Percentiles rank a stretch among this genome's conserved stretches.
Evolutionary conservation across 164 flowering plant species (phyloP).

Genomic region (Malania oleifera): DNA sequence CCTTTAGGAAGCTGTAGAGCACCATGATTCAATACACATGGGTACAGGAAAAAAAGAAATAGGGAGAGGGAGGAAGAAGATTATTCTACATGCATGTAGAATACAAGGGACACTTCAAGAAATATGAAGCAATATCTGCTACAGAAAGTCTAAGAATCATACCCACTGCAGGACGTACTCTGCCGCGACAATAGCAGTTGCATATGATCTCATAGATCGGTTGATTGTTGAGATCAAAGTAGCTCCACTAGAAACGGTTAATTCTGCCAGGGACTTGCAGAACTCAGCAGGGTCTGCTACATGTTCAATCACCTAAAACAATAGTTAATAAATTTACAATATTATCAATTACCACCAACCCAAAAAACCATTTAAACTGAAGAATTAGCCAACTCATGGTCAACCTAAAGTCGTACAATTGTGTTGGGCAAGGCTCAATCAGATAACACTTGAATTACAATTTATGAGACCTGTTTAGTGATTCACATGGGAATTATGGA

Average conservation of each 20-base stretch:
- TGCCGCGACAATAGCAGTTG: constrained; percentile 70
- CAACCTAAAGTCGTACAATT: no score
- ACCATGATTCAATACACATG: neutral
- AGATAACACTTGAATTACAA: no score
- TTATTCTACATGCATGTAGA: no score
- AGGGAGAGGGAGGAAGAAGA: no score
- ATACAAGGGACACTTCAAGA: neutral
- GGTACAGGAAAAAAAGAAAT: no score
- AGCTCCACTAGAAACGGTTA: constrained; percentile 68
- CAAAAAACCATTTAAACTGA: no score
- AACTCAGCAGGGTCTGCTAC: constrained; percentile 90
- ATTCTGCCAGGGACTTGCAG: constrained; percentile 81
- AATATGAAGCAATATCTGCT: neutral
- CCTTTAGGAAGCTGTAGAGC: constrained; percentile 70
- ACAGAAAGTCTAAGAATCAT: constrained; percentile 14
- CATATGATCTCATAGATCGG: constrained; percentile 90
- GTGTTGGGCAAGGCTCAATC: no score
- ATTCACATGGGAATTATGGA: no score
- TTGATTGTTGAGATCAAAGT: constrained; percentile 81
- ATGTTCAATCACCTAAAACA: constrained; percentile 83
- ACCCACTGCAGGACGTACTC: constrained; percentile 92
- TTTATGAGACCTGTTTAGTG: no score
- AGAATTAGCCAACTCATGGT: no score
- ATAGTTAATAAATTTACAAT: neutral
- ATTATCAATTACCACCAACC: constrained; percentile 4